Conservation (phyloP, 1,284 basidiomycete genomes). For the Moesziomyces sp. region DNA sequence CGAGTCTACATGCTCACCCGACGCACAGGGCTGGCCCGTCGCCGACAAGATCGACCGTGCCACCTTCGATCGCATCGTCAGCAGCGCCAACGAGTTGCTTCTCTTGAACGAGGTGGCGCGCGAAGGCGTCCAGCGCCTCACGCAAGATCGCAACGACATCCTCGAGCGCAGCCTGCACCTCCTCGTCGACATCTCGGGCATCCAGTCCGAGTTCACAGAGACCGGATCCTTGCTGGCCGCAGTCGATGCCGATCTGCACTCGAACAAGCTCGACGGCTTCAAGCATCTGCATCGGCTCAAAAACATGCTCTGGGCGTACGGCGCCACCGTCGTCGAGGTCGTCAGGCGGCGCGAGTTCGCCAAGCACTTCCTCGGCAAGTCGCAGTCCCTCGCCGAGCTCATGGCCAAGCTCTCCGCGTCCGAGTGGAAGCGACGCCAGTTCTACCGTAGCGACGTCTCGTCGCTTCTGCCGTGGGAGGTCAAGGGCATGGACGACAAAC, state of each 20-base stretch:
- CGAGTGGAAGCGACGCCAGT: constrained; percentile 54
- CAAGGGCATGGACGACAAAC: constrained; percentile 54
- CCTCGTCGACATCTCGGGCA: constrained; percentile 62
- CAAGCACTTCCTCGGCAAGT: constrained; percentile 52
- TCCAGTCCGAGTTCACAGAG: constrained; percentile 66
- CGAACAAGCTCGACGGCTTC: constrained; percentile 75
- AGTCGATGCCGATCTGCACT: constrained; percentile 54
- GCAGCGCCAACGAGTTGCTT: constrained; percentile 49
- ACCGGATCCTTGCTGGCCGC: constrained; percentile 50
- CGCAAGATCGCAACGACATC: constrained; percentile 64
- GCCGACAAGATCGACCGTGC: constrained; percentile 49
- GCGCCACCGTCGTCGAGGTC: constrained; percentile 89
- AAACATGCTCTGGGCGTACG: constrained; percentile 90
- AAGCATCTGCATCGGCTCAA: constrained; percentile 88
- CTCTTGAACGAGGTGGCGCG: constrained; percentile 55
- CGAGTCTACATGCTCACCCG: constrained; percentile 48
- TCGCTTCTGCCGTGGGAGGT: constrained; percentile 60
- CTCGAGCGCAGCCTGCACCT: constrained; percentile 57
- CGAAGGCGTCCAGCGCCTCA: constrained; percentile 52
- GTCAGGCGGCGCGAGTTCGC: constrained; percentile 86
- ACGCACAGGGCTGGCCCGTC: constrained; percentile 59
- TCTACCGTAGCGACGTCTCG: constrained; percentile 48
- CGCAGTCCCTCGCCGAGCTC: constrained; percentile 63
- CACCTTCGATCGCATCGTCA: constrained; percentile 42
- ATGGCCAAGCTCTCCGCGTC: constrained; percentile 61